Base-by-base conservation (phyloP, 2,329 filamentous ascomycete species). In the Epichloe gansuensis region DNA sequence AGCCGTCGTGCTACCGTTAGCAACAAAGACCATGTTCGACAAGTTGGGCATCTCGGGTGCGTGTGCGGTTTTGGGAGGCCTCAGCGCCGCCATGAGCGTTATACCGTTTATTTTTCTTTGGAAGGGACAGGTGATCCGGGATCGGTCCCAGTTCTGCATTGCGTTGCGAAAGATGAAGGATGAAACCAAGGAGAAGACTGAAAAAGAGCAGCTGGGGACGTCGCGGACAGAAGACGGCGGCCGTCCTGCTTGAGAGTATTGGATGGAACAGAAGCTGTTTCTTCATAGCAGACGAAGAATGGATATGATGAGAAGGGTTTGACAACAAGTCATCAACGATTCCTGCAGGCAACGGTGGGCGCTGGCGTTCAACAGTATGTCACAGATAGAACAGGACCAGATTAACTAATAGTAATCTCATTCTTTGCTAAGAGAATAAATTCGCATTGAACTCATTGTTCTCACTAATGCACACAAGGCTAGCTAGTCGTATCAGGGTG, bases 1-100 rank as follows among this genome's bases (percentile, higher is more conserved):
- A 1, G 88, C 90, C 45, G 91, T 95, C 0, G 67, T 82, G 1
- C 69, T 85, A 46, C 81, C 82, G 4, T 69, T 85, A 17, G 75
- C 75, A 11, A 75, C 75, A 3, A 65, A 67, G 2, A 69, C 68
- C 54, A 77, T 80, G 73, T 79, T 79, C 55, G 53, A 57, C 2
- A 62, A 61, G 3, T 67, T 80, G 1, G 72, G 72, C 2, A 73
- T 79, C 21, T 59, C 67, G 1, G 75, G 75, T 1, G 75, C 75
- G n/a, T 77, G 75, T 52, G 73, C 73, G n/a, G 63, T 79, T 7
- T 68, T 80, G 1, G 76, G 72, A 7, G 75, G 74, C 0, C 60
- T 79, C 2, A 76, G 72, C 55, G 65, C 74, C 21, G 56, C 74
- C 38, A 77, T 79, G 69, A 75, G 73, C 53, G 58, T 67, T 23